phyloP scores from a whole-genome alignment of 2,329 filamentous ascomycete genomes.

The Fusarium sp. region DNA sequence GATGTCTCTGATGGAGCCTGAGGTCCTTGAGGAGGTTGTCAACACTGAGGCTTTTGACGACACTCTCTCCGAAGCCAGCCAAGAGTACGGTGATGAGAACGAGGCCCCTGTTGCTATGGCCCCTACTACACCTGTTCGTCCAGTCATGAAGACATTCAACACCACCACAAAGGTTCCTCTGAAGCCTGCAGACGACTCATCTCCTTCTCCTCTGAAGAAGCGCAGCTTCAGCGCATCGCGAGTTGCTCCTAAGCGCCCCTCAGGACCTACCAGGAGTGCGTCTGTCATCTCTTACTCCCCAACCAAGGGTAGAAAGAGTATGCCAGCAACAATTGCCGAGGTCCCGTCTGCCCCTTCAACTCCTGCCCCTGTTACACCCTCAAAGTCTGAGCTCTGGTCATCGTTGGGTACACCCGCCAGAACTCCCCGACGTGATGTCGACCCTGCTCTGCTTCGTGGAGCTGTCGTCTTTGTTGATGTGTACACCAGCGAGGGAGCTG shows the following conservation, averaged over 20 bases:
- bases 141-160: constrained; percentile 65
- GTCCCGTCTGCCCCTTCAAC: constrained; percentile 48
- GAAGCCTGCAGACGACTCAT: constrained; percentile 72
- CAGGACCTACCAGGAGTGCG: constrained; percentile 59
- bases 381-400: constrained; percentile 66
- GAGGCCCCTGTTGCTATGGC: constrained; percentile 62
- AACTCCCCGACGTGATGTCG: constrained; percentile 66
- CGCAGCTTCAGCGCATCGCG: constrained; percentile 64
- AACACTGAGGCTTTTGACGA: constrained; percentile 56
- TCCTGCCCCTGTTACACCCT: constrained; percentile 53
- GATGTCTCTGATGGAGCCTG: constrained; percentile 66
- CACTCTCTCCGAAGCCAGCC: constrained; percentile 69
- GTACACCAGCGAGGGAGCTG: constrained; percentile 82
- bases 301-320: constrained; percentile 55
- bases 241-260: constrained; percentile 58
- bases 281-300: constrained; percentile 68
- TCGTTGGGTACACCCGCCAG: constrained; percentile 66
- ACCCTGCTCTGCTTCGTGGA: constrained; percentile 70
- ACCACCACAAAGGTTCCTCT: constrained; percentile 83
- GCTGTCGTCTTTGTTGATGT: constrained; percentile 87
- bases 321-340: constrained; percentile 36
- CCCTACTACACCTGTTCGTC: constrained; percentile 68
- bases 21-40: constrained; percentile 53
- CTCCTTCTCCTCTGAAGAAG: constrained; percentile 61
- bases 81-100: constrained; percentile 77